Conservation (phyloP, 768 basidiomycete species). For the Suillus lakei region DNA sequence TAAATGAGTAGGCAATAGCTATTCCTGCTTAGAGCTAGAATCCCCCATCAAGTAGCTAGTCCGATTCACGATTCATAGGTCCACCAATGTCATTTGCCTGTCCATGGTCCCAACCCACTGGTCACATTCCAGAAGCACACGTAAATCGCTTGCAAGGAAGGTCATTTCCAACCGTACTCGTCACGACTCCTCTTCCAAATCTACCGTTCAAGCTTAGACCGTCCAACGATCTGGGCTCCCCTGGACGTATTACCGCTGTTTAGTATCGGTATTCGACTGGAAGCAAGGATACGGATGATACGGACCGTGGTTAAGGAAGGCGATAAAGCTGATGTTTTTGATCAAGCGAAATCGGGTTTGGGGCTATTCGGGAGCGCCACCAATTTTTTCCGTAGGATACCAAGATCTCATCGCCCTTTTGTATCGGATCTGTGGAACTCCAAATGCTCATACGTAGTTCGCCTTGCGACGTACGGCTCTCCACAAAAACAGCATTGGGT, state of each 20-base stretch:
- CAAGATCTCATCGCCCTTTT: conserved; percentile 83
- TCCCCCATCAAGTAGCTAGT: neutral
- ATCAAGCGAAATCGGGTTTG: neutral
- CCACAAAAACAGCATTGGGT: conserved; percentile 75
- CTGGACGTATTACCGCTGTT: neutral
- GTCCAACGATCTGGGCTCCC: neutral
- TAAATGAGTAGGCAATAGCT: neutral
- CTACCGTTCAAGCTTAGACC: conserved; percentile 5
- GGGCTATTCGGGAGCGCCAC: conserved; percentile 57
- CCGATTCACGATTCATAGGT: neutral
- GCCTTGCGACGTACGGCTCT: conserved; percentile 54
- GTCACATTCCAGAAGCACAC: conserved; percentile 12
- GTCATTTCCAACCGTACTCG: neutral
- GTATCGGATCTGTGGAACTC: conserved; percentile 61
- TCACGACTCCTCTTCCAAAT: neutral
- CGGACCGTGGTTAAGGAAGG: neutral
- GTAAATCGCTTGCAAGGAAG: conserved; percentile 9
- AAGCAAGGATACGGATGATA: neutral
- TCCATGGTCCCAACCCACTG: neutral
- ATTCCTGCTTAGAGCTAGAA: neutral
- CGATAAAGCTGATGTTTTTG: neutral
- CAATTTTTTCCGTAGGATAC: conserved; percentile 90
- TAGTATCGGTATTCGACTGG: neutral
- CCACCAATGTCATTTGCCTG: neutral
- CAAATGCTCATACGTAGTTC: conserved; percentile 81